These are phyloP conservation scores for Colletotrichum cordylinicola DNA, from an alignment of 2,329 filamentous ascomycete species.

Conservation along the genomic window DNA sequence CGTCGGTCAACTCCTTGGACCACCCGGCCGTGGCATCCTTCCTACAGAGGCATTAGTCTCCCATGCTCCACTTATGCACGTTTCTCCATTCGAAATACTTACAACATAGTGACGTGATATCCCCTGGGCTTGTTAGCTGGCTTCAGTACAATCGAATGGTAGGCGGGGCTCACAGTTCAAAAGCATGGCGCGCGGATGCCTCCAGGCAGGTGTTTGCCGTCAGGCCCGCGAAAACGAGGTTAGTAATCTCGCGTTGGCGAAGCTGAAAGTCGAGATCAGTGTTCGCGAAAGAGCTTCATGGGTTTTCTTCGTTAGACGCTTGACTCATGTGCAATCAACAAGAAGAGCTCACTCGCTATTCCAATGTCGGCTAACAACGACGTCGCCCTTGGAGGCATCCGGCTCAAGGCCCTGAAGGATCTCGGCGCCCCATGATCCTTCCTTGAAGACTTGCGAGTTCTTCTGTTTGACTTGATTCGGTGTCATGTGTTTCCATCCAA, in stretches of 20 bases:
- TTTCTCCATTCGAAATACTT: not conserved
- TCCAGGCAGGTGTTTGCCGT: not conserved
- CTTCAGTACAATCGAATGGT: fast-evolving
- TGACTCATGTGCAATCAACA: too few species aligned
- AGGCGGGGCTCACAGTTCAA: not conserved
- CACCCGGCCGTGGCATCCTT: not conserved
- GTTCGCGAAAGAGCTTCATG: not conserved
- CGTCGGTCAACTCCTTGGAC: not conserved
- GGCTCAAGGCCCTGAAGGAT: not conserved
- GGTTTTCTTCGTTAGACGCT: too few species aligned
- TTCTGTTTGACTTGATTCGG: not conserved
- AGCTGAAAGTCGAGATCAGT: not conserved
- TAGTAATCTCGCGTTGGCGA: not conserved
- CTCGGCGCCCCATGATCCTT: not conserved
- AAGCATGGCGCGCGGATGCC: not conserved
- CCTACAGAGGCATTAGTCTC: not conserved
- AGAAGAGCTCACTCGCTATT: not conserved
- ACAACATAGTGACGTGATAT: not conserved
- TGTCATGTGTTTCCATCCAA: not conserved
- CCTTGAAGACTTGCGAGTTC: not conserved
- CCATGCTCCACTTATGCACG: not conserved
- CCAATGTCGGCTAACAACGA: not conserved
- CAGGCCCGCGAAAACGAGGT: not conserved
- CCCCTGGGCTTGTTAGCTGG: not conserved
- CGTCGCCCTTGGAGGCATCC: not conserved